Base-by-base conservation (phyloP, 2,329 filamentous ascomycete species). In the Aspergillus sp. region DNA sequence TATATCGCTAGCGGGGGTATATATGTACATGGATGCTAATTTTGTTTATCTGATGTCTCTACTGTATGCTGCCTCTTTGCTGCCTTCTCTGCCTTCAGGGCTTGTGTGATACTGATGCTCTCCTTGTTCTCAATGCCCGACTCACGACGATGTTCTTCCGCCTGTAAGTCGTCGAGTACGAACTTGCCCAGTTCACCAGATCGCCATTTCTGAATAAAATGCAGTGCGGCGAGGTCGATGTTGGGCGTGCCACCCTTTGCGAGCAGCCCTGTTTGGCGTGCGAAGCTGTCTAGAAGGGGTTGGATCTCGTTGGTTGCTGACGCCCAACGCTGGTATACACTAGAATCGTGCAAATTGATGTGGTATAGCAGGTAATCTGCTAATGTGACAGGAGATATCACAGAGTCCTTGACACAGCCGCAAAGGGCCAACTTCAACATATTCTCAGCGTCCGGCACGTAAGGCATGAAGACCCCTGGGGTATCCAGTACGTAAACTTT, bases 381-480 rank as follows among this genome's bases (percentile, higher is more conserved):
- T 11, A 98, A 77, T 23, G 90, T 90, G 58, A 90, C 84, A 15
- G 88, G 83, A 1, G 88, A 83, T 53, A 99, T 87, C 39, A 98
- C 83, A 0, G 89, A 90, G 72, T 96, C 91, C 73, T 96, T 96
- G 55, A 99, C 91, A 72, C 89, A 90, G 19, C 93, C 91, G 52
- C 91, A 92, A 1, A 98, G 84, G 2, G 93, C 89, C n/a, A 99
- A 84, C 76, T 96, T 98, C 62, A 99, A 81, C 95, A 99, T 99
- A 46, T 87, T 86, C 71, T 95, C 89, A 15, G 90, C 84, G 68
- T 96, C 86, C 0, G 88, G 84, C 27, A 98, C 89, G 72, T 96
- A 96, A 0, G 95, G 95, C 58, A 97, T 86, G 74, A 98, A 99
- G 8, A 99, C 93, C 48, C 95, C 95, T 0, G 95, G 95, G 0